Evolutionary conservation across 1,284 basidiomycete species (phyloP).

Genomic region (Volvariella surrecta): DNA sequence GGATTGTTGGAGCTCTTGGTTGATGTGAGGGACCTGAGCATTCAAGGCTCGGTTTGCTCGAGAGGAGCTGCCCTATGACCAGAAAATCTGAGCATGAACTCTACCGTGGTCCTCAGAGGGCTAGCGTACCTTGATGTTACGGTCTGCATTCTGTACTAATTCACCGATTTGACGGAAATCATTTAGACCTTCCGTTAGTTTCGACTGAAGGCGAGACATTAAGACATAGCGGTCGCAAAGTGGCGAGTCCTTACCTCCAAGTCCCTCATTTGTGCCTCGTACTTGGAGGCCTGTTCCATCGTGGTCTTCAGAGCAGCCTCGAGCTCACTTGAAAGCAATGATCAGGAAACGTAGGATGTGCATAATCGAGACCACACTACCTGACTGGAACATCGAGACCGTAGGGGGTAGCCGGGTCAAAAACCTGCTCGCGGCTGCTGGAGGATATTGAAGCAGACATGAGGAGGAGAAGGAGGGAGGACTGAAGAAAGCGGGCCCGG

Average conservation of each 20-base stretch:
- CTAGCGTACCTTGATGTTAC: conserved; percentile 42
- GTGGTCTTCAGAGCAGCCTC: conserved; percentile 38
- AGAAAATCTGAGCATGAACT: conserved; percentile 3
- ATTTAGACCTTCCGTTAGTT: conserved; percentile 56
- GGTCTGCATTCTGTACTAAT: conserved; percentile 51
- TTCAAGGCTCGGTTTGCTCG: conserved; percentile 47
- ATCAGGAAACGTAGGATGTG: conserved; percentile 5
- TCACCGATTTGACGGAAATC: conserved; percentile 66
- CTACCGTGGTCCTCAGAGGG: neutral
- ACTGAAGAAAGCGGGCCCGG: conserved; percentile 9
- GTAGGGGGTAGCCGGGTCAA: neutral
- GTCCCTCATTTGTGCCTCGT: conserved; percentile 60
- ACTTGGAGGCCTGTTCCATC: conserved; percentile 41
- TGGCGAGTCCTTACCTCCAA: conserved; percentile 51
- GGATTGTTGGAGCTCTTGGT: conserved; percentile 48
- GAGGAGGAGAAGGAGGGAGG: conserved; percentile 8
- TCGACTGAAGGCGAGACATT: conserved; percentile 41
- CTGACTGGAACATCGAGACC: conserved; percentile 16
- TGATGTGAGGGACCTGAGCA: conserved; percentile 51
- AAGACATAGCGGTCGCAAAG: too few relatives aligned
- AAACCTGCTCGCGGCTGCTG: neutral
- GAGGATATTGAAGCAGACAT: neutral
- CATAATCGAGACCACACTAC: conserved; percentile 13
- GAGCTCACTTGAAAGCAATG: conserved; percentile 24
- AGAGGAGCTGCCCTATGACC: conserved; percentile 46